Conservation (phyloP, 192 early-diverging fungal genomes). For the Funneliformis mosseae region DNA sequence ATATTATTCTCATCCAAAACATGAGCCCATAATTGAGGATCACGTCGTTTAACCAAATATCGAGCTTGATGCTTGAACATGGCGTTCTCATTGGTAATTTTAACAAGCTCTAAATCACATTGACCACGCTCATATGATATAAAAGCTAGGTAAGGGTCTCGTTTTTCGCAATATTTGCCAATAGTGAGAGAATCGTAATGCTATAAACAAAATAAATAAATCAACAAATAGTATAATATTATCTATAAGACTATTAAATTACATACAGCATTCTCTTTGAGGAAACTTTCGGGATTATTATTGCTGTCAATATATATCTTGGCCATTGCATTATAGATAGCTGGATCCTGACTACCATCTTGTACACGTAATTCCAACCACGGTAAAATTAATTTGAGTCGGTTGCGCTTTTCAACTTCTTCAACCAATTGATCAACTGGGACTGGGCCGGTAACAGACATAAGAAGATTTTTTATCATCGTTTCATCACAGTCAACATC, state of each 20-base stretch:
- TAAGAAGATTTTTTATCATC: constrained; percentile 87
- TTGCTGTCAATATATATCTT: constrained; percentile 99
- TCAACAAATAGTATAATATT: neutral
- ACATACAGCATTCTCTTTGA: constrained; percentile 76
- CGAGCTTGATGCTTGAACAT: constrained; percentile 99
- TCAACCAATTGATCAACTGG: constrained; percentile 85
- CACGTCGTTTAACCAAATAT: constrained; percentile 90
- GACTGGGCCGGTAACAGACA: constrained; percentile 80
- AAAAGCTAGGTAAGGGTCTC: constrained; percentile 94
- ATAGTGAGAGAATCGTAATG: constrained; percentile 89
- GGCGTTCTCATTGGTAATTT: constrained; percentile 96
- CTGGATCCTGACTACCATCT: constrained; percentile 85
- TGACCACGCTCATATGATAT: constrained; percentile 94
- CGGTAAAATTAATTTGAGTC: constrained; percentile 92
- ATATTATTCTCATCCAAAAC: constrained; percentile 80
- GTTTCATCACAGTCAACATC: constrained; percentile 98
- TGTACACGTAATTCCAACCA: constrained; percentile 91
- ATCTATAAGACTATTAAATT: constrained; percentile 22
- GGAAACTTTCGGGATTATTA: constrained; percentile 96
- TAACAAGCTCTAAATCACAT: constrained; percentile 92
- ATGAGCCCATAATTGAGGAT: constrained; percentile 81
- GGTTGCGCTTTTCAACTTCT: constrained; percentile 95
- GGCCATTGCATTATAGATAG: constrained; percentile 96
- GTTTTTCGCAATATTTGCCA: constrained; percentile 98
- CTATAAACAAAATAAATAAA: constrained; percentile 37